Evolutionary conservation across 2,329 filamentous ascomycete genomes (phyloP), one percentile per base, ranked within the genome.

Genomic region (Ascosphaera apis): DNA sequence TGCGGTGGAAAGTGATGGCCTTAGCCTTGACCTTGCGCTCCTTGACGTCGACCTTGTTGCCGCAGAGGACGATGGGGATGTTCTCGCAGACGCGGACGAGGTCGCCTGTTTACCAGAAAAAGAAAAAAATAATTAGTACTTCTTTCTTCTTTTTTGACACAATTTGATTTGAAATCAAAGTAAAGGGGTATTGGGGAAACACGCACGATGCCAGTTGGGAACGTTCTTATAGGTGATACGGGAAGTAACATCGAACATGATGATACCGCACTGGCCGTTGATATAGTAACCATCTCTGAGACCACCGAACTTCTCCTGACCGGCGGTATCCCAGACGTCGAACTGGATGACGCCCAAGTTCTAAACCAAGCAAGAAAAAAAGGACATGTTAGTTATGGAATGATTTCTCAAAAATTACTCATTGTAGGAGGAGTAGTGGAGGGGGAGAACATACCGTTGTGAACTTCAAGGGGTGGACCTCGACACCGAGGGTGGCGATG

Each of bases 141-240:
- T n/a, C n/a, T n/a, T n/a, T n/a, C n/a, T n/a, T n/a, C n/a, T 56
- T 98, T 88, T 63, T 95, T 95, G 40, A 98, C 88, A 98, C 32
- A 84, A 79, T 61, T 98, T 98, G 47, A 91, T 91, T 66, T 98
- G 25, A 15, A 2, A 12, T 19, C 4, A 11, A 3, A 32, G n/a
- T 17, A 39, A 7, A 15, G 23, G 28, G n/a, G 15, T 3, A 28
- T 4, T 3, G n/a, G 15, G 17, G n/a, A 25, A 21, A 41, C 41
- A 74, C 82, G 59, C 76, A 92, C 88, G 88, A 66, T 98, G 88
- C 88, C 88, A 98, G 79, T 95, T 95, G 66, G 88, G 88, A 45
- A 98, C 88, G 69, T 98, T 98, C 79, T 98, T 98, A 78, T 21
- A 35, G 60, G 79, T 43, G 75, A 98, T 88, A 46, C 88, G 82